Evolutionary conservation across 2,329 filamentous ascomycete species (phyloP).

Genomic region (Grosmannia clavigera): DNA sequence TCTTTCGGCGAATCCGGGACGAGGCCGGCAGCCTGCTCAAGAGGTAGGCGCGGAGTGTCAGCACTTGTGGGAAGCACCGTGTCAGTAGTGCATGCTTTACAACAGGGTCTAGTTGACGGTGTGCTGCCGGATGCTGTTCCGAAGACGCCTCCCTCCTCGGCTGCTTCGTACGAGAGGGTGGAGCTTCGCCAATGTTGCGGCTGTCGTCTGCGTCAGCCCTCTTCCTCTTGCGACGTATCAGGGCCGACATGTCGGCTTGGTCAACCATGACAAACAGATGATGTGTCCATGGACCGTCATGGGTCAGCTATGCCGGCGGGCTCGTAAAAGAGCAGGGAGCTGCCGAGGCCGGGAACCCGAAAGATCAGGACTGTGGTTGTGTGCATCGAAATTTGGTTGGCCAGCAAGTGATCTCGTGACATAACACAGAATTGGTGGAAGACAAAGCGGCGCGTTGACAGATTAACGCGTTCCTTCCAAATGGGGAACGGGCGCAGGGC

Average conservation of each 20-base stretch:
- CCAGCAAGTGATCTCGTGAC: not conserved
- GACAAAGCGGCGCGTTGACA: not conserved
- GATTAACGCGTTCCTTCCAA: not conserved
- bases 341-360: too few relatives aligned
- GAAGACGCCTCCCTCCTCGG: not conserved
- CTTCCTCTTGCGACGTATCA: not conserved
- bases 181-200: not conserved
- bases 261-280: not conserved
- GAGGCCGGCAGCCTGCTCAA: constrained; percentile 51
- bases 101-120: not conserved
- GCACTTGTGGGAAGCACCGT: constrained; percentile 53
- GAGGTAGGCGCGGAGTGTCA: constrained; percentile 59
- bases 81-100: constrained; percentile 50
- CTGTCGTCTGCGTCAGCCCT: not conserved
- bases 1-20: constrained; percentile 50
- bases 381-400: not conserved
- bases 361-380: not conserved
- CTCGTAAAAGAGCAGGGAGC: not conserved
- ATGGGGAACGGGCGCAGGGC: not conserved
- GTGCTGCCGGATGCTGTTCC: not conserved
- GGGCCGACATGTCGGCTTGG: not conserved
- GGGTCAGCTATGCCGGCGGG: not conserved
- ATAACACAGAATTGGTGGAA: not conserved
- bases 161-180: not conserved
- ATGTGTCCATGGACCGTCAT: not conserved